Evolutionary conservation across 2,329 filamentous ascomycete species (phyloP).

Genomic region (Ascochyta viciae-villosae): DNA sequence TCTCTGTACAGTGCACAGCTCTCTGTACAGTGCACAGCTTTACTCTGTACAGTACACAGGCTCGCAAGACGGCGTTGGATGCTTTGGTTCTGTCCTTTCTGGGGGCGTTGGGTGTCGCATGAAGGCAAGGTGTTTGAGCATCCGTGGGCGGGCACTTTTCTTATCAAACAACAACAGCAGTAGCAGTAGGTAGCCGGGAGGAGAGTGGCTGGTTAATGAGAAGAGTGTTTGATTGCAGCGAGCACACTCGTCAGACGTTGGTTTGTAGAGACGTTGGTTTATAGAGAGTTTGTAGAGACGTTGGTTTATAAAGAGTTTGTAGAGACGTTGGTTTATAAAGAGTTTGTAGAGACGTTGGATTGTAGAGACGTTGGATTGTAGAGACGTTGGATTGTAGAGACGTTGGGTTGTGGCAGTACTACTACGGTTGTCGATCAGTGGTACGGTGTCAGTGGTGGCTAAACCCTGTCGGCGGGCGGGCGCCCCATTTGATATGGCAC

Average conservation of each 20-base stretch:
- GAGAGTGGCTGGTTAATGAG: conserved; percentile 2
- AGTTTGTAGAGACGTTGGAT: too few species aligned
- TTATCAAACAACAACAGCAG: neutral
- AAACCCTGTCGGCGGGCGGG: conserved; percentile 9
- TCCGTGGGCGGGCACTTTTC: conserved; percentile 1
- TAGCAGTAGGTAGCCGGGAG: neutral
- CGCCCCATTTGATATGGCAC: conserved; percentile 13
- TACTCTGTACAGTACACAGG: neutral
- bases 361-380: neutral
- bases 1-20: conserved; percentile 4
- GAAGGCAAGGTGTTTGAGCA: conserved; percentile 17
- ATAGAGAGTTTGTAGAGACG: neutral
- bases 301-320: too few species aligned
- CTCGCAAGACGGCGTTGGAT: conserved; percentile 6
- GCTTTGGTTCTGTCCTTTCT: neutral
- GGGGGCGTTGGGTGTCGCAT: neutral
- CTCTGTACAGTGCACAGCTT: too few species aligned
- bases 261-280: too few species aligned
- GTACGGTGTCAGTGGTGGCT: neutral
- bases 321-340: neutral
- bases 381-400: neutral
- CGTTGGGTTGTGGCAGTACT: too few species aligned
- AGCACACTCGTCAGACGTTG: neutral
- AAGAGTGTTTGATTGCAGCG: neutral
- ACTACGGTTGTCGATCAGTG: too few species aligned